A percentile compares a stretch with the other conserved stretches of the same genome.
phyloP scores from a whole-genome alignment of 2,329 filamentous ascomycete species.

The Cordyceps javanica region DNA sequence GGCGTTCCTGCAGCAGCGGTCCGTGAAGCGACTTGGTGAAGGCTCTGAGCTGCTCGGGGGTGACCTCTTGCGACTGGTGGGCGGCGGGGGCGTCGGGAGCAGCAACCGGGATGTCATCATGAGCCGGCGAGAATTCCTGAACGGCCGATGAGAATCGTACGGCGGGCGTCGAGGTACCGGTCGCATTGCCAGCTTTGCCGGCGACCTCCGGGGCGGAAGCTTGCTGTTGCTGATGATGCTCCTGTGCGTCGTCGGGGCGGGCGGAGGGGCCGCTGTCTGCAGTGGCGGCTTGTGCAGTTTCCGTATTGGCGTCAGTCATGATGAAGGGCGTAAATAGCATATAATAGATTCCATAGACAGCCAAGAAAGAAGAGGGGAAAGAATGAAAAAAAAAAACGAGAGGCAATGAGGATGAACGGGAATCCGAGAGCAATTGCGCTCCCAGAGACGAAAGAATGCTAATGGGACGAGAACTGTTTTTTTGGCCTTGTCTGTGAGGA shows the following conservation, averaged over 20 bases:
- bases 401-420: neutral
- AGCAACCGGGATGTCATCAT: constrained; percentile 18
- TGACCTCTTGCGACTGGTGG: constrained; percentile 35
- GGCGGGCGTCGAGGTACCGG: constrained; percentile 31
- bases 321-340: constrained; percentile 4
- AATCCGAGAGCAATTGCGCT: neutral
- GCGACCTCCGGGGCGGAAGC: neutral
- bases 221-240: constrained; percentile 17
- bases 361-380: neutral
- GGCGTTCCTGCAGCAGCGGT: constrained; percentile 70
- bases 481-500: neutral
- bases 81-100: constrained; percentile 19
- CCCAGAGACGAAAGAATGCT: neutral
- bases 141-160: constrained; percentile 69
- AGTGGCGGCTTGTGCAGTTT: constrained; percentile 2
- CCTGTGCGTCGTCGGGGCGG: constrained; percentile 18
- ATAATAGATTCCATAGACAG: neutral
- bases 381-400: too few relatives aligned
- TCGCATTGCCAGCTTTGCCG: constrained; percentile 18
- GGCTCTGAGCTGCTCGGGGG: constrained; percentile 60
- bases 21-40: constrained; percentile 68
- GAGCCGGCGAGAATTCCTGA: constrained; percentile 54
- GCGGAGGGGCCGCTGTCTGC: neutral
- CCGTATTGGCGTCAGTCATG: constrained; percentile 12
- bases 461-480: neutral